Evolutionary conservation across 2,329 filamentous ascomycete genomes (phyloP).

Genomic region (Aspergillus sp.): DNA sequence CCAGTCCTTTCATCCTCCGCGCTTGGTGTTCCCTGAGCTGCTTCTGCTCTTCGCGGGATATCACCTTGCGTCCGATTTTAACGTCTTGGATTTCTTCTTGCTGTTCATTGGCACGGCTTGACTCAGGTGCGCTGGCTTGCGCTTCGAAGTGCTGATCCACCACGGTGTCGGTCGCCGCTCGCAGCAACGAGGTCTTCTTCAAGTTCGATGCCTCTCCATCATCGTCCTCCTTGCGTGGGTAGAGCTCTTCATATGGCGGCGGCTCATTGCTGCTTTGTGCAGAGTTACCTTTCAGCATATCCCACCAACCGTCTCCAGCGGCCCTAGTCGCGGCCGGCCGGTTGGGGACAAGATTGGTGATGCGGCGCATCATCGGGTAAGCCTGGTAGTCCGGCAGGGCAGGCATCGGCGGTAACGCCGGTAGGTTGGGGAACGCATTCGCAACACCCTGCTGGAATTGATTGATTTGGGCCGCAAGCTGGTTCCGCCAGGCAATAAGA

Average conservation of each 20-base stretch:
- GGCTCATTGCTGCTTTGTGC: conserved; percentile 46
- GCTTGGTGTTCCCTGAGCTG: conserved; percentile 39
- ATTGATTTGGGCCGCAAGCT: conserved; percentile 63
- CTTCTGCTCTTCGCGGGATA: conserved; percentile 39
- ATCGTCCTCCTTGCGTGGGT: conserved; percentile 40
- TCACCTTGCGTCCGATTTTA: conserved; percentile 33
- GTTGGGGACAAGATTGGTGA: conserved; percentile 64
- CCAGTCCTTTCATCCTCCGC: conserved; percentile 39
- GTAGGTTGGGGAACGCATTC: conserved; percentile 55
- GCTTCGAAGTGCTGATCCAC: conserved; percentile 37
- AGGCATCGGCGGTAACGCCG: conserved; percentile 51
- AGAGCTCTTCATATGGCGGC: conserved; percentile 72
- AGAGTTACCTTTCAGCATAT: conserved; percentile 48
- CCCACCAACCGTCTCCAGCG: conserved; percentile 53
- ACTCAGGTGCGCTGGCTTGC: conserved; percentile 16
- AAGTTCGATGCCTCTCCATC: conserved; percentile 30
- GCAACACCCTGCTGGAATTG: conserved; percentile 65
- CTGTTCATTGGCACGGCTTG: conserved; percentile 13
- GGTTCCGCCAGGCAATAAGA: conserved; percentile 62
- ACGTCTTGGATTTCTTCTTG: conserved; percentile 33
- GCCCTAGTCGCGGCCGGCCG: conserved; percentile 44
- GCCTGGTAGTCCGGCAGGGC: conserved; percentile 63
- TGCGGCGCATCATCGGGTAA: conserved; percentile 61
- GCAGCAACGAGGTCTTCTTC: conserved; percentile 35
- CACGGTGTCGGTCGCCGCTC: conserved; percentile 36